These are phyloP conservation scores for Clavispora phyllophila DNA, from an alignment of 805 yeast species.

Conservation along the genomic window DNA sequence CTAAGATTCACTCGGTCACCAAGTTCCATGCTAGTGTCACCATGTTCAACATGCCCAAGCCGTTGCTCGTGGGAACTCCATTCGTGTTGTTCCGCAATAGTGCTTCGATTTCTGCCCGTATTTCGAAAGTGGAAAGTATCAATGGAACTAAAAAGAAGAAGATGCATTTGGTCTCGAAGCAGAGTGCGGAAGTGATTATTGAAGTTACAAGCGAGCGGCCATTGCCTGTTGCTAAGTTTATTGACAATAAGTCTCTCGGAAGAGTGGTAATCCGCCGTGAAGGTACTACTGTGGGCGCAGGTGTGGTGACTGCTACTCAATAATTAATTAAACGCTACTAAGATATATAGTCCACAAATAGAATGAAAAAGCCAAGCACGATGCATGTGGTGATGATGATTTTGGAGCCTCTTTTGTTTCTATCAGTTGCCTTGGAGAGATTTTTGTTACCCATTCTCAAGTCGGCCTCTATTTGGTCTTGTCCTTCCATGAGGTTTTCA, in stretches of 20 bases:
- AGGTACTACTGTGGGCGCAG: slow-evolving; percentile 68
- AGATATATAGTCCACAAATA: slow-evolving; percentile 46
- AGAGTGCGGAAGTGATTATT: slow-evolving; percentile 54
- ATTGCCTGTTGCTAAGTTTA: slow-evolving; percentile 49
- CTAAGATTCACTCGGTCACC: slow-evolving; percentile 23
- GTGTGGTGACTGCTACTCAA: slow-evolving; percentile 31
- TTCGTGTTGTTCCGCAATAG: slow-evolving; percentile 75
- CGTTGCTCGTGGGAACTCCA: slow-evolving; percentile 75
- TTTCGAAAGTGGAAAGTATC: slow-evolving; percentile 39
- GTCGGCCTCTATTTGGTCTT: slow-evolving; percentile 60
- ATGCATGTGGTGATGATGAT: slow-evolving; percentile 53
- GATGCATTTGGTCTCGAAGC: slow-evolving; percentile 56
- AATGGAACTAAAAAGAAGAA: slow-evolving; percentile 38
- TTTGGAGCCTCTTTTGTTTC: slow-evolving; percentile 56
- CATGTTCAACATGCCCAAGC: slow-evolving; percentile 49
- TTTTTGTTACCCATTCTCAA: slow-evolving; percentile 67
- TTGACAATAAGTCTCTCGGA: slow-evolving; percentile 50
- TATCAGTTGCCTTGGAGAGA: slow-evolving; percentile 59
- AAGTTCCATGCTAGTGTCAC: slow-evolving; percentile 25
- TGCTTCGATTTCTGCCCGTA: slow-evolving; percentile 62
- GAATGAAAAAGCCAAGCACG: slow-evolving; percentile 49
- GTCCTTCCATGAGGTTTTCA: slow-evolving; percentile 56
- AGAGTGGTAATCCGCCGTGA: slow-evolving; percentile 66
- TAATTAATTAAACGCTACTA: slow-evolving; percentile 1
- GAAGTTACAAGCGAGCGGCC: slow-evolving; percentile 42